Base-by-base conservation (phyloP, 495 filamentous ascomycete species). In the Clavariopsis aquatica region DNA sequence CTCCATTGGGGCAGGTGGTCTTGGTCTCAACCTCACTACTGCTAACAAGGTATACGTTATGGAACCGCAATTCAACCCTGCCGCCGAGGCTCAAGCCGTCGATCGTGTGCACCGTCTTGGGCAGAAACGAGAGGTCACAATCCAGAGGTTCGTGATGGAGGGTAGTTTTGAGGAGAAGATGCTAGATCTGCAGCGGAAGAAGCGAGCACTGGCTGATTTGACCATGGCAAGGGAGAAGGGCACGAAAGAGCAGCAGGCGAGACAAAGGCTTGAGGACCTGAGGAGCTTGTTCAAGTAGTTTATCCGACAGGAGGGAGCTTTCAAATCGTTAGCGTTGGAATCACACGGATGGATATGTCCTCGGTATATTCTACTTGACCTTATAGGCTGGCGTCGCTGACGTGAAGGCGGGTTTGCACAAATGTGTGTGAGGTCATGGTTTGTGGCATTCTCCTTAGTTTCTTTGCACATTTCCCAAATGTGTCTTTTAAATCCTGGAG, bases 1-100 rank as follows among this genome's bases (percentile, higher is more conserved):
- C 52, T 96, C 93, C 28, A 93, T 98, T 75, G 90, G 84, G 64
- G 94, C 94, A 0, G 94, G 93, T 59, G 94, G 94, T 31, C 82
- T 96, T 20, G 94, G 93, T 10, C 84, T 98, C 31, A 98, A 98
- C 70, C 80, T 98, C 23, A 96, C 92, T 0, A 79, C 87, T 2
- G 94, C 87, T 23, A 93, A 86, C 71, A 86, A 85, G 38, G 94
- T 93, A 13, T 98, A 92, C 70, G 88, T 98, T 49, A 97, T 98
- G 94, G 94, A 98, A 75, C 94, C 94, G 1, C 92, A 97, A 68
- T 98, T 91, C 74, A 98, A 98, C 73, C 94, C 94, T 1, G 93
- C 92, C 5, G 90, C 92, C 0, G 93, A 98, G 67, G 91, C 92
- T 5, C 94, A 98, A 74, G 94, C 94, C 3, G 81, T 98, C 8